A percentile compares a stretch with the other conserved stretches of the same genome.
Evolutionary conservation across 305 asterid species (phyloP).

Genomic region (Coffea humblotiana): DNA sequence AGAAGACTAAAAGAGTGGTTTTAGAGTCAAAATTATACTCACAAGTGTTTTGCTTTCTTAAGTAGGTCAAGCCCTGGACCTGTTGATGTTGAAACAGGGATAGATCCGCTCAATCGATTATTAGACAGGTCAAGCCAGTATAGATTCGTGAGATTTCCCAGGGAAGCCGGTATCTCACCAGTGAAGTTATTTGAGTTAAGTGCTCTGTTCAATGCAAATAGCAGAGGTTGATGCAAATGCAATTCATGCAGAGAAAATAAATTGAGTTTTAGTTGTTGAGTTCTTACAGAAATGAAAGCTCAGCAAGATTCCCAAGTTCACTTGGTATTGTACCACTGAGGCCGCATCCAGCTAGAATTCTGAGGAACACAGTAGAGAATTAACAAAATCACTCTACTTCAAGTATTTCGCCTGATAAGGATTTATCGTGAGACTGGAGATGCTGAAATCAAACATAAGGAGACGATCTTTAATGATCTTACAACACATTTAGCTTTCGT

Average conservation of each 20-base stretch:
- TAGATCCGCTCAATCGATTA: constrained; percentile 67
- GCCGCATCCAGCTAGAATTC: constrained; percentile 85
- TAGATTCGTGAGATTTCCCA: constrained; percentile 76
- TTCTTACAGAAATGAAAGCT: constrained; percentile 78
- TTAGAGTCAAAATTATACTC: constrained; percentile 28
- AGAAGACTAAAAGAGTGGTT: not conserved
- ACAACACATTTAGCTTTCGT: constrained; percentile 66
- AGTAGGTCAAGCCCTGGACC: constrained; percentile 76
- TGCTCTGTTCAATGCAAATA: constrained; percentile 47
- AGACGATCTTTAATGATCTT: constrained; percentile 21
- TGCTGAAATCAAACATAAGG: no score
- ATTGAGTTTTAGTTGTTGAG: not conserved
- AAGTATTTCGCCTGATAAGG: not conserved
- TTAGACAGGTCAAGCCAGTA: constrained; percentile 87
- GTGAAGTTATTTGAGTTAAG: constrained; percentile 79
- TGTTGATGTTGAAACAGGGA: constrained; percentile 64
- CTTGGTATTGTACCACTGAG: constrained; percentile 68
- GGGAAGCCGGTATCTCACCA: constrained; percentile 70
- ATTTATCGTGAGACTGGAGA: no score
- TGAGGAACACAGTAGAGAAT: constrained; percentile 32
- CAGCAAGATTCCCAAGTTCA: constrained; percentile 69
- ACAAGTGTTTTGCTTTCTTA: constrained; percentile 88
- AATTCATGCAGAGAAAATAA: not conserved
- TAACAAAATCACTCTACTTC: not conserved
- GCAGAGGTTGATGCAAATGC: not conserved